Evolutionary conservation across 2,329 filamentous ascomycete species (phyloP), one percentile per base, ranked within the genome.

Genomic region (Arthrobotrys conoides): DNA sequence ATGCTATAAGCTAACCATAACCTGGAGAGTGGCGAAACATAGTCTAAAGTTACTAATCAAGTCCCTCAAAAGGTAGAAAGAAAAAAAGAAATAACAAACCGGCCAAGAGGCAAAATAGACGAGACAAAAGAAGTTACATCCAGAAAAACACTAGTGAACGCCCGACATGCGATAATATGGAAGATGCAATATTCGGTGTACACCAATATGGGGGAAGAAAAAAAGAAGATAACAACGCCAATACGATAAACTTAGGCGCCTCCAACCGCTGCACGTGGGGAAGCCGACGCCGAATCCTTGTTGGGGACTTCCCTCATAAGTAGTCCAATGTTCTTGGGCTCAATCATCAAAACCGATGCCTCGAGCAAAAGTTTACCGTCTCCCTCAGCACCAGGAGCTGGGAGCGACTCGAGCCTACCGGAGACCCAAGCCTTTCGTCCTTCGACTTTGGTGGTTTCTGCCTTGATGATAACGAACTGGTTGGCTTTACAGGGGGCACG

Each of bases 341-440:
- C 93, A 82, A 98, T 89, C 84, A 97, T 98, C 81, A 99, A 85
- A 1, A 91, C 94, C 83, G 92, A 91, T 0, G 93, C 95, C 85
- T 96, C 93, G 6, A 92, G 93, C 76, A 97, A 84, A 81, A 88
- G 86, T 84, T 91, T 88, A 8, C 89, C 89, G 38, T 90, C 87
- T 81, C 86, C 86, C 51, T 66, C 59, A 24, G 22, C 49, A 16
- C 67, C 67, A 3, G 67, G 67, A 27, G 87, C 85, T 75, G 89
- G 89, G 78, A 98, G 85, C 70, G 93, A 91, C 88, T 97, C 94
- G 82, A 98, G 91, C 81, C 90, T 89, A 0, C 93, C 96, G 85
- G 92, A 91, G 0, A 97, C 93, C 93, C 93, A 97, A 12, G 94
- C 95, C 86, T 98, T 98, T 80, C 96, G 88, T 0, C 96, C 95